Evolutionary conservation across 345 rosid genomes (phyloP).

Genomic region (Mangifera indica): DNA sequence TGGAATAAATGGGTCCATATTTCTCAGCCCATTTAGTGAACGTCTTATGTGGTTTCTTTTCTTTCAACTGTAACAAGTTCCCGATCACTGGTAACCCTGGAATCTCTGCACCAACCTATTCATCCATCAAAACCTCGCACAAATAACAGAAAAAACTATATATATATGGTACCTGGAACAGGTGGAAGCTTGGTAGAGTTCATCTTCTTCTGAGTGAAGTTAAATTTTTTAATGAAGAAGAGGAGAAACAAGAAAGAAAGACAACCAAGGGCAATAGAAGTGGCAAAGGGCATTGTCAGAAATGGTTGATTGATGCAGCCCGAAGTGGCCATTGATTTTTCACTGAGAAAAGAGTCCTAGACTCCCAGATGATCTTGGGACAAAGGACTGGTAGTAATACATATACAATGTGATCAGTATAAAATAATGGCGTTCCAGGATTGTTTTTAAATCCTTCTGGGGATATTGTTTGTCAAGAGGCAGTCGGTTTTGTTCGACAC

Average conservation of each 20-base stretch:
- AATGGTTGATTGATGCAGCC: conserved; percentile 9
- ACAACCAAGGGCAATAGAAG: conserved; percentile 41
- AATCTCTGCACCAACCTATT: conserved; percentile 45
- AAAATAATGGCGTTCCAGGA: not conserved
- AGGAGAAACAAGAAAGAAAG: conserved; percentile 40
- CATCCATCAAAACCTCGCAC: not conserved
- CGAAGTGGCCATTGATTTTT: conserved; percentile 12
- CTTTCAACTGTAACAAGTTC: conserved; percentile 77
- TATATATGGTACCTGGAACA: conserved; percentile 48
- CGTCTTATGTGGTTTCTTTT: conserved; percentile 88
- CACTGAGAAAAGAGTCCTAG: not conserved
- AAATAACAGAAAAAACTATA: not conserved
- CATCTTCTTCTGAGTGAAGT: conserved; percentile 28
- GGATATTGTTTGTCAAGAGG: too few species aligned
- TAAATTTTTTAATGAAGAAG: conserved; percentile 31
- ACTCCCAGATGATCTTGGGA: not conserved
- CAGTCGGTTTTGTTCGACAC: too few species aligned
- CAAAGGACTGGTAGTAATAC: not conserved
- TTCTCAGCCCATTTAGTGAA: conserved; percentile 77
- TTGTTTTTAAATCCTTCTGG: too few species aligned
- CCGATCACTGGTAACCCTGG: conserved; percentile 81
- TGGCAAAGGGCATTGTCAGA: conserved; percentile 33
- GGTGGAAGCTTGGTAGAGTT: conserved; percentile 41
- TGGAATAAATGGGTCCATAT: conserved; percentile 79
- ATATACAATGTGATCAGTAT: not conserved